Base-by-base conservation (phyloP, 352 stramenopile genomes). In the Phytopythium delawarense region DNA sequence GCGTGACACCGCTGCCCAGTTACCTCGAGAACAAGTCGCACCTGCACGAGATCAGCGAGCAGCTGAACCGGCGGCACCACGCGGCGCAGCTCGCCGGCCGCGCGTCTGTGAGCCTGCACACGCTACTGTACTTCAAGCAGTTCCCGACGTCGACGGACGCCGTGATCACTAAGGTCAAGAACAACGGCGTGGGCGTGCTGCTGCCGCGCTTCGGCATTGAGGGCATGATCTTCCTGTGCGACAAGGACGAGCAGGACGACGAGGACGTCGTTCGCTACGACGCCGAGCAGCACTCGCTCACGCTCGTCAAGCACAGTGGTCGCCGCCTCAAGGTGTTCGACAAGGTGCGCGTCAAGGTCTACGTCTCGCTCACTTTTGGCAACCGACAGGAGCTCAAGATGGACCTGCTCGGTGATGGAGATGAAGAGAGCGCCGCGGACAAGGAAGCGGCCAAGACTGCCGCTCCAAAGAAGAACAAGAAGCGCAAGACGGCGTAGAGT, bases 191-290 rank as follows among this genome's bases (percentile, higher is more conserved):
- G 16, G 90, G 84, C 20, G 97, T 99, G 15, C 84, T 99, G 63
- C 81, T 99, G 56, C 97, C 97, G n/a, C 77, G 96, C 44, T 99
- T 98, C 73, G 98, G 98, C 25, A 99, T 99, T 61, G 98, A 99
- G 87, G 97, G 96, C 42, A 92, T 94, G 67, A 93, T 99, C 30
- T 89, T 93, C 50, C 50, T 99, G 21, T 83, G 84, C 11, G 76
- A 94, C 21, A 91, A 91, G 64, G 77, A 79, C 42, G 81, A 91
- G 56, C 65, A 81, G 40, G 72, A 82, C 6, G 70, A 84, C 45
- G 78, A 89, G 9, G 64, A 87, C 8, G 70, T 88, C 16, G 70
- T 91, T 7, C 54, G 64, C 25, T 90, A 75, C 48, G 76, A 94
- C 59, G 77, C 74, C 2, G 66, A 60, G 8, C 61, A 70, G 32